Conservation (phyloP, 2,329 filamentous ascomycete genomes). For the Aureobasidium subglaciale region DNA sequence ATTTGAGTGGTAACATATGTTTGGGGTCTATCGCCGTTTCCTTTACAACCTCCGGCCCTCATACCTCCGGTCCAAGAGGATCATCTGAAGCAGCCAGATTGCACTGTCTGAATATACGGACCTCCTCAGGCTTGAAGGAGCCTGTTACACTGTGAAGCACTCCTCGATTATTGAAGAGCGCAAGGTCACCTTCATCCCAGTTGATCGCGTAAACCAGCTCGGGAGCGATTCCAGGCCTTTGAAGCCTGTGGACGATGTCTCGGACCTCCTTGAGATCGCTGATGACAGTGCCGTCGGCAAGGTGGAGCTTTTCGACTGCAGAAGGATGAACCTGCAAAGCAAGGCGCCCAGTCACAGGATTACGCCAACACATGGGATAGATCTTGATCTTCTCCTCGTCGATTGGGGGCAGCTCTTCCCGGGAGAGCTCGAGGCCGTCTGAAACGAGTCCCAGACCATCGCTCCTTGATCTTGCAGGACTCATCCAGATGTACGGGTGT, state of each 20-base stretch:
- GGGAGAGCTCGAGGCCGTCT: conserved; percentile 55
- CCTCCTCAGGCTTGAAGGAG: conserved; percentile 65
- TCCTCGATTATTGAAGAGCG: conserved; percentile 72
- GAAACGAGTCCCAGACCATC: conserved; percentile 66
- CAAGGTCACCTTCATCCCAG: conserved; percentile 69
- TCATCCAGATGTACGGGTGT: conserved; percentile 81
- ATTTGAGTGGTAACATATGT: no score
- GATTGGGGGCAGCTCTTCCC: conserved; percentile 55
- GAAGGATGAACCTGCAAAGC: conserved; percentile 69
- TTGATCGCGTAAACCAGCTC: conserved; percentile 64
- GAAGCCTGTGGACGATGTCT: conserved; percentile 62
- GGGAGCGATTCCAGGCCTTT: conserved; percentile 66
- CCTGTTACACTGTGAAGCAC: conserved; percentile 69
- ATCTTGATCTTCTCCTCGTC: conserved; percentile 61
- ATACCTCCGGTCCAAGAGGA: conserved; percentile 43
- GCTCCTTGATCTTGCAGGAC: conserved; percentile 55
- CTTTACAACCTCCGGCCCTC: no score
- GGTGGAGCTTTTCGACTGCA: conserved; percentile 61
- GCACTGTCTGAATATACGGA: conserved; percentile 69
- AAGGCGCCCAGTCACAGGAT: conserved; percentile 61
- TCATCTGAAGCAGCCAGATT: conserved; percentile 63
- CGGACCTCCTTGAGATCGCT: conserved; percentile 61
- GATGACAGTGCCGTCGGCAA: conserved; percentile 59
- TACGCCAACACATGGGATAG: conserved; percentile 71
- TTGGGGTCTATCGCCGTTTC: no score